A percentile compares a stretch with the other conserved stretches of the same genome.
phyloP scores from a whole-genome alignment of 805 yeast species.

The Tetrapisispora namnaoensis region DNA sequence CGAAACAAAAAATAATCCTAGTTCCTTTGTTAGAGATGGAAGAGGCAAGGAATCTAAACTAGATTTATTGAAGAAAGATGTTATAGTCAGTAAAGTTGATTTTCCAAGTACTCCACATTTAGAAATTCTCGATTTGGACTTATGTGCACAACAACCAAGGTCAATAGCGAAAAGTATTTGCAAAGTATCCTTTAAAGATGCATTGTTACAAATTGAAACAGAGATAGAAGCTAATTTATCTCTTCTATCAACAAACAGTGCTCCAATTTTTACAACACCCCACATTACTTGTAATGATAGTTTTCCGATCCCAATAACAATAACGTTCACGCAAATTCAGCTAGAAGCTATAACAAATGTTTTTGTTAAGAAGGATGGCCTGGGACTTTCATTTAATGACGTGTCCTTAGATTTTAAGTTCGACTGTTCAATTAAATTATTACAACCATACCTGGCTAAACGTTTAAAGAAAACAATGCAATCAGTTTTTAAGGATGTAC shows the following conservation, averaged over 20 bases:
- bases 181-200: conserved; percentile 26
- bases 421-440: conserved; percentile 28
- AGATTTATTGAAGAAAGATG: conserved; percentile 16
- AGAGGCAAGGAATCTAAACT: conserved; percentile 3
- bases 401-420: conserved; percentile 29
- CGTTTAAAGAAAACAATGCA: conserved; percentile 28
- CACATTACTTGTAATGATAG: conserved; percentile 27
- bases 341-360: conserved; percentile 29
- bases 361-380: conserved; percentile 25
- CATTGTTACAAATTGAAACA: conserved; percentile 26
- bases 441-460: conserved; percentile 28
- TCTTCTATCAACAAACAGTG: conserved; percentile 19
- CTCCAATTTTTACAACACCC: conserved; percentile 26
- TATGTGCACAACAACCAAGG: conserved; percentile 23
- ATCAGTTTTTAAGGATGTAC: conserved; percentile 25
- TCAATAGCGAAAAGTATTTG: conserved; percentile 28
- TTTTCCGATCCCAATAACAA: conserved; percentile 28
- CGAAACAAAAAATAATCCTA: neutral
- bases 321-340: conserved; percentile 26
- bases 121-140: conserved; percentile 27
- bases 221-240: conserved; percentile 29
- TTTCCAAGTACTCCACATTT: conserved; percentile 25
- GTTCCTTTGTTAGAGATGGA: neutral
- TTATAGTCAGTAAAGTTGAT: conserved; percentile 23
- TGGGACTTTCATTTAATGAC: conserved; percentile 31